Evolutionary conservation across 768 basidiomycete genomes (phyloP).

Genomic region (Dacryopinax primogenitus): DNA sequence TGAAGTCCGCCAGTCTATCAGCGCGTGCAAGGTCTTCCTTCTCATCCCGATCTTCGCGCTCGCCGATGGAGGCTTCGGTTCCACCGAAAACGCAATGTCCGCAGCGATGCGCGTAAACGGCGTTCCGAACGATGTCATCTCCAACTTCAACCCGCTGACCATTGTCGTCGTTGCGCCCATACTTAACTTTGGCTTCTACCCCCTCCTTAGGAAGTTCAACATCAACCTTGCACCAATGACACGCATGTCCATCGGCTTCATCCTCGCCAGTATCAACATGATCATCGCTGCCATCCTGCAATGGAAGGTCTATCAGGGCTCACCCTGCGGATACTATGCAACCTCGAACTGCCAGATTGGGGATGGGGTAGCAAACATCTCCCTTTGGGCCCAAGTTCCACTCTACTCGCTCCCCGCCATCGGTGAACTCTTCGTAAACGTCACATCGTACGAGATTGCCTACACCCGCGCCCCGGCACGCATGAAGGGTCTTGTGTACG

Average conservation of each 20-base stretch:
- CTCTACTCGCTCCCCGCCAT: constrained; percentile 23
- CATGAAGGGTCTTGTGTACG: constrained; percentile 27
- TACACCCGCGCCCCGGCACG: constrained; percentile 25
- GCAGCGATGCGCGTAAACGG: constrained; percentile 23
- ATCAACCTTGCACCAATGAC: constrained; percentile 22
- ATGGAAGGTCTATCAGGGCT: constrained; percentile 24
- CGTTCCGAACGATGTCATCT: constrained; percentile 24
- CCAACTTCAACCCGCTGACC: constrained; percentile 25
- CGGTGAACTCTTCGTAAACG: constrained; percentile 26
- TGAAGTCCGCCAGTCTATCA: constrained; percentile 23
- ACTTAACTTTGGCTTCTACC: constrained; percentile 24
- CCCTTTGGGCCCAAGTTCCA: constrained; percentile 25
- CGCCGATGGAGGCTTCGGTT: constrained; percentile 25
- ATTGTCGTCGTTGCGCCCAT: constrained; percentile 23
- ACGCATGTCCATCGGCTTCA: constrained; percentile 18
- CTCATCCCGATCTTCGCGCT: constrained; percentile 25
- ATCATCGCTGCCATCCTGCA: constrained; percentile 26
- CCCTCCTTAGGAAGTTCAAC: constrained; percentile 19
- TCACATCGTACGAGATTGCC: constrained; percentile 26
- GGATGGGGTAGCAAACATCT: constrained; percentile 18
- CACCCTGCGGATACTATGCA: constrained; percentile 25
- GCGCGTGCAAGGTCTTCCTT: constrained; percentile 24
- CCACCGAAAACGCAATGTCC: constrained; percentile 22
- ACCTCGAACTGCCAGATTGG: constrained; percentile 16
- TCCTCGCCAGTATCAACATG: constrained; percentile 17